Evolutionary conservation across 2,329 filamentous ascomycete genomes (phyloP).

Genomic region (Ilyonectria robusta): DNA sequence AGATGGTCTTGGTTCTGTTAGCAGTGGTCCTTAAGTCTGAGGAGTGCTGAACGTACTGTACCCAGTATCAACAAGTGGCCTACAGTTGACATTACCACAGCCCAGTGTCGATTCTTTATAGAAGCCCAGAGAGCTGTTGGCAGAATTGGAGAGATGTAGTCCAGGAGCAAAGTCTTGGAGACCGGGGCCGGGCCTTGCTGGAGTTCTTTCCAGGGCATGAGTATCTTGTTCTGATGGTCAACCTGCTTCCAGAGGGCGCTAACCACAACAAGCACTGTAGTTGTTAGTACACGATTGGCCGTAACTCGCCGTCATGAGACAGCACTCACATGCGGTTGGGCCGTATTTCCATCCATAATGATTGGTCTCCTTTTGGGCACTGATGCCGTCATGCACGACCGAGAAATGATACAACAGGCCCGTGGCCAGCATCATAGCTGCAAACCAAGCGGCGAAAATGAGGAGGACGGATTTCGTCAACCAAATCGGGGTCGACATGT

Average conservation of each 20-base stretch:
- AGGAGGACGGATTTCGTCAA: slow-evolving; percentile 37
- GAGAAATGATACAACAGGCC: slow-evolving; percentile 42
- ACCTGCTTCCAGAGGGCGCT: slow-evolving; percentile 50
- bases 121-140: slow-evolving; percentile 42
- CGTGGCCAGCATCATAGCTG: slow-evolving; percentile 39
- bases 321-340: slow-evolving; percentile 40
- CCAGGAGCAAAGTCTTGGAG: slow-evolving; percentile 46
- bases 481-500: slow-evolving; percentile 42
- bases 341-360: slow-evolving; percentile 45
- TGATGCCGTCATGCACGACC: slow-evolving; percentile 36
- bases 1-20: slow-evolving; percentile 38
- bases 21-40: not conserved
- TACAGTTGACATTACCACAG: slow-evolving; percentile 41
- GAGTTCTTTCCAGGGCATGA: slow-evolving; percentile 48
- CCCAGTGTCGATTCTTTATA: slow-evolving; percentile 43
- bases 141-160: slow-evolving; percentile 49
- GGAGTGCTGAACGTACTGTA: slow-evolving; percentile 36
- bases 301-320: not conserved
- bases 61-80: slow-evolving; percentile 48
- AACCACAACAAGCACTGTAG: slow-evolving; percentile 44
- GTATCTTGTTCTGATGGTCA: slow-evolving; percentile 46
- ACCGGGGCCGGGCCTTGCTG: slow-evolving; percentile 32
- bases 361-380: slow-evolving; percentile 36
- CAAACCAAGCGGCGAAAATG: slow-evolving; percentile 37
- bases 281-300: slow-evolving; percentile 8